Evolutionary conservation across 139 green algal genomes (phyloP).

Genomic region (Chlamydomonas sp.): DNA sequence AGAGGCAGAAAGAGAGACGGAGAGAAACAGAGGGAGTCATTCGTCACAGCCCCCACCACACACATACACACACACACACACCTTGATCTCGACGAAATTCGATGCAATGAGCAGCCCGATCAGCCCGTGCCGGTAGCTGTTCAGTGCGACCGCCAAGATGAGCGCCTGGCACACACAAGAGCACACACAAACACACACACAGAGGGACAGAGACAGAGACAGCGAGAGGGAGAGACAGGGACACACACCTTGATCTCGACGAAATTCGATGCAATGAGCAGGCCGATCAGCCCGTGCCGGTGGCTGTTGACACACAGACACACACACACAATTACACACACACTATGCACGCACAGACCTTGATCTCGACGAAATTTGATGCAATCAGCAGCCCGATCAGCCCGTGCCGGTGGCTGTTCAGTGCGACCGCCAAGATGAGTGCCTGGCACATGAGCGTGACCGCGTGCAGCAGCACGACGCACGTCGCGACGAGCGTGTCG

Average conservation of each 20-base stretch:
- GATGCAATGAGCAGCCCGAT: constrained; percentile 78
- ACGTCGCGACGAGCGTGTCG: constrained; percentile 46
- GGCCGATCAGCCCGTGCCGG: constrained; percentile 68
- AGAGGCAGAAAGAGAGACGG: too few relatives aligned
- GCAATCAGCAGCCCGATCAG: constrained; percentile 81
- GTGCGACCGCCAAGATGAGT: constrained; percentile 71
- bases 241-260: constrained; percentile 89
- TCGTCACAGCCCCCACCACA: too few relatives aligned
- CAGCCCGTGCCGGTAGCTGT: constrained; percentile 63
- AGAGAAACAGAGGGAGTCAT: too few relatives aligned
- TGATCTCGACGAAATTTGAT: constrained; percentile 88
- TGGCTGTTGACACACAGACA: constrained; percentile 77
- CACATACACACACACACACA: too few relatives aligned
- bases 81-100: constrained; percentile 91
- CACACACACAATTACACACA: too few relatives aligned
- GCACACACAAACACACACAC: too few relatives aligned
- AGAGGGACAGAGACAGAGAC: too few relatives aligned
- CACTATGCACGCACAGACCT: too few relatives aligned
- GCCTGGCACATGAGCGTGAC: constrained; percentile 62
- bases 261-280: constrained; percentile 87
- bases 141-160: constrained; percentile 74
- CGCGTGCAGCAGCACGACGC: constrained; percentile 47
- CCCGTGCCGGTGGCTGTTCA: constrained; percentile 68
- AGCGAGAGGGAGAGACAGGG: too few relatives aligned
- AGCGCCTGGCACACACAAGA: constrained; percentile 43